phyloP scores from a whole-genome alignment of 129 eudicot genomes.

The Oenanthe sinensis region DNA sequence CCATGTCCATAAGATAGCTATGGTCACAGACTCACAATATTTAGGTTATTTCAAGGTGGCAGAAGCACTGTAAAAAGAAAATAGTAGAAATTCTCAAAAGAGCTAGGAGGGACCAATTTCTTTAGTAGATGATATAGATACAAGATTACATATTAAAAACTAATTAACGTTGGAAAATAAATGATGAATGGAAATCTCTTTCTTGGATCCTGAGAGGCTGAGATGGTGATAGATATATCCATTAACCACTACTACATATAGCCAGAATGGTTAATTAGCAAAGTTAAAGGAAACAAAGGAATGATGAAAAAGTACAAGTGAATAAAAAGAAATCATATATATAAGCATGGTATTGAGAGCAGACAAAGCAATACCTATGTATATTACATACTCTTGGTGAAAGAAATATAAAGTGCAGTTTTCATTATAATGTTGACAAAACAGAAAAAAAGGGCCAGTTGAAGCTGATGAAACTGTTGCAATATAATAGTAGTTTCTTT shows the following conservation, averaged over 20 bases:
- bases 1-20: background rate
- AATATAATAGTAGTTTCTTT: conserved; percentile 13
- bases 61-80: background rate
- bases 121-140: background rate
- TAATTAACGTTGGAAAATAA: background rate
- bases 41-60: background rate
- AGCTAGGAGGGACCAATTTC: conserved; percentile 3
- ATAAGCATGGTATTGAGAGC: conserved; percentile 29
- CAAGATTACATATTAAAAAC: background rate
- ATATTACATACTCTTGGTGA: background rate
- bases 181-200: conserved; percentile 17
- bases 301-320: conserved; percentile 40
- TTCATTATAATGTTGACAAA: conserved; percentile 4
- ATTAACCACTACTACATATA: conserved; percentile 28
- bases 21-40: background rate
- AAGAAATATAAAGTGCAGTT: background rate
- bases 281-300: conserved; percentile 50
- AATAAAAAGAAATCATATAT: conserved; percentile 24
- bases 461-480: conserved; percentile 15
- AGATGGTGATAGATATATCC: conserved; percentile 12
- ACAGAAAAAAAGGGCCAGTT: background rate
- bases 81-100: background rate
- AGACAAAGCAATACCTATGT: conserved; percentile 14
- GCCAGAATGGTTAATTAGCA: conserved; percentile 22
- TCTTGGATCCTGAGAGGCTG: conserved; percentile 76